Evolutionary conservation across 2,329 filamentous ascomycete genomes (phyloP).

Genomic region (Corynespora cassiicola): DNA sequence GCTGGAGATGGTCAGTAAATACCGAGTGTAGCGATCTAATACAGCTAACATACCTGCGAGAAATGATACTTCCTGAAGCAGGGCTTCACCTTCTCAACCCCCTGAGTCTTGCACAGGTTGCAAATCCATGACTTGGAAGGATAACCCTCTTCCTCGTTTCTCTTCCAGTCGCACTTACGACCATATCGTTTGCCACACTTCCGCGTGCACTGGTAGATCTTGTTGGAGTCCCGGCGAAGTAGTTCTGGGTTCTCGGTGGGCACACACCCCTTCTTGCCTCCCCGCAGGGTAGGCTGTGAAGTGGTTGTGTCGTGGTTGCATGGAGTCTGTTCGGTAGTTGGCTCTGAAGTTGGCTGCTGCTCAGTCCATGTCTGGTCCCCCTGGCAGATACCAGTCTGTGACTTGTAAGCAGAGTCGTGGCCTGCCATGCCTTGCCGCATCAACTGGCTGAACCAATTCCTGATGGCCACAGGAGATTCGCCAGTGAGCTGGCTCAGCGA

Average conservation of each 20-base stretch:
- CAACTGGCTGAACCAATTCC: conserved; percentile 44
- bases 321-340: conserved; percentile 17
- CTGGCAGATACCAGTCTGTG: conserved; percentile 39
- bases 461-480: conserved; percentile 37
- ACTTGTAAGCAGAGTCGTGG: conserved; percentile 47
- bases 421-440: conserved; percentile 43
- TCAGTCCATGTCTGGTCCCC: conserved; percentile 29
- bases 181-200: conserved; percentile 47
- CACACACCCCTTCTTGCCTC: conserved; percentile 43
- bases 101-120: conserved; percentile 36
- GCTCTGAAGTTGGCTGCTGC: conserved; percentile 13
- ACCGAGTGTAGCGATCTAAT: background rate
- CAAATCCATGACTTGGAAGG: conserved; percentile 43
- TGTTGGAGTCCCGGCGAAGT: conserved; percentile 38
- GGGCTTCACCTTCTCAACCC: conserved; percentile 42
- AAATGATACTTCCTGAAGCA: conserved; percentile 47
- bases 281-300: conserved; percentile 23
- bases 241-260: conserved; percentile 37
- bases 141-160: conserved; percentile 47
- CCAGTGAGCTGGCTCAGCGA: conserved; percentile 44
- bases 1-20: conserved; percentile 20
- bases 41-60: conserved; percentile 25
- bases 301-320: conserved; percentile 21
- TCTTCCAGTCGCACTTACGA: conserved; percentile 48
- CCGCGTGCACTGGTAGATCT: conserved; percentile 46